phyloP scores from a whole-genome alignment of 805 yeast species.

The Candida germanica region DNA sequence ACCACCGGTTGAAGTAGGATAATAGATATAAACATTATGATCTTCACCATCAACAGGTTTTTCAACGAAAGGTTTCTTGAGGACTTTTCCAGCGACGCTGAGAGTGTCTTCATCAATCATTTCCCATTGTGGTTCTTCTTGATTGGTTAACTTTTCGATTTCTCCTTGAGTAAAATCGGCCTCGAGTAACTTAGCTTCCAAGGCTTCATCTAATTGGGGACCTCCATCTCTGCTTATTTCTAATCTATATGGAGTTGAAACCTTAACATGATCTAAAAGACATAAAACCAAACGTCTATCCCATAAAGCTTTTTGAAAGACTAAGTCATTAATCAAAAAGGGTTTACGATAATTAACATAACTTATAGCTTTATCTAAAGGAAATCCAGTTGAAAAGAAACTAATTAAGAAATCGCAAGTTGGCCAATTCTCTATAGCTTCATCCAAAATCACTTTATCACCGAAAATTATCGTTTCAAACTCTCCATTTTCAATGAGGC shows the following conservation, averaged over 20 bases:
- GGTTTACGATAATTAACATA: constrained; percentile 91
- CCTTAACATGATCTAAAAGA: constrained; percentile 74
- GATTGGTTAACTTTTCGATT: constrained; percentile 61
- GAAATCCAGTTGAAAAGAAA: constrained; percentile 95
- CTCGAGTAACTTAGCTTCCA: constrained; percentile 44
- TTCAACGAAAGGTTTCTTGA: constrained; percentile 92
- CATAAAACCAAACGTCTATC: constrained; percentile 86
- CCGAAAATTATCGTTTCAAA: constrained; percentile 97
- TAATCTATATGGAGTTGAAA: constrained; percentile 84
- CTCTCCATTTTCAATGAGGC: constrained; percentile 89
- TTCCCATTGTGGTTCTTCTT: constrained; percentile 73
- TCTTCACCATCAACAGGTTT: constrained; percentile 99
- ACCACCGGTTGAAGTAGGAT: constrained; percentile 86
- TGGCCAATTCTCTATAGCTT: constrained; percentile 96
- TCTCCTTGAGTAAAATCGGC: constrained; percentile 39
- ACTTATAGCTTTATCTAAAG: constrained; percentile 89
- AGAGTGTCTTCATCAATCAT: constrained; percentile 81
- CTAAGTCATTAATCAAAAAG: constrained; percentile 79
- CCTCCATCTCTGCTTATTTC: constrained; percentile 97
- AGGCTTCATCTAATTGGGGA: constrained; percentile 68
- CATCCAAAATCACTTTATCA: constrained; percentile 94
- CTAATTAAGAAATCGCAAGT: constrained; percentile 93
- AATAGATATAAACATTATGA: constrained; percentile 92
- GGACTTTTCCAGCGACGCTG: constrained; percentile 64
- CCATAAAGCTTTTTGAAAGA: constrained; percentile 94